phyloP scores from a whole-genome alignment of 73 alveolate genomes.

The Tetrahymena malaccensis region DNA sequence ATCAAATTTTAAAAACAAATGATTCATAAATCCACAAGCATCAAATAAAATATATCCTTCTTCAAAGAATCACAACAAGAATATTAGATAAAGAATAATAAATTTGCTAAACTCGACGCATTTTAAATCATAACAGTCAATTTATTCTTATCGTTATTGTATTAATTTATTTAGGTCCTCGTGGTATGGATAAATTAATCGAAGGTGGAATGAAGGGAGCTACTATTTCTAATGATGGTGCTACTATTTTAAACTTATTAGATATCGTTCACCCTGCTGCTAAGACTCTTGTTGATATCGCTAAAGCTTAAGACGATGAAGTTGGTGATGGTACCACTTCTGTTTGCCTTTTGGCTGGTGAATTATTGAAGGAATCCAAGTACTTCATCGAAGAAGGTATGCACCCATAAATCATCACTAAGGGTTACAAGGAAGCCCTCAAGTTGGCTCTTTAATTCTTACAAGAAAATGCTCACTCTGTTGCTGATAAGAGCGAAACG shows the following conservation, averaged over 20 bases:
- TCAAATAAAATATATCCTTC: too few relatives aligned
- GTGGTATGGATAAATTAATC: conserved; percentile 97
- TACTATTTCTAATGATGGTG: conserved; percentile 97
- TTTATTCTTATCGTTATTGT: not conserved
- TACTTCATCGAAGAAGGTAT: conserved; percentile 90
- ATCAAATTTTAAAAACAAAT: too few relatives aligned
- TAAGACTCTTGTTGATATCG: conserved; percentile 88
- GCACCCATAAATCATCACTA: conserved; percentile 80
- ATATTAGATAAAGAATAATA: too few relatives aligned
- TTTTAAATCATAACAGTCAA: too few relatives aligned
- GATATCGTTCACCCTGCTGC: conserved; percentile 99
- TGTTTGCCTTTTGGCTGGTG: conserved; percentile 89
- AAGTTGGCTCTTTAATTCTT: conserved; percentile 59
- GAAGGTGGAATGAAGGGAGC: conserved; percentile 60
- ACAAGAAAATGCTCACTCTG: conserved; percentile 61
- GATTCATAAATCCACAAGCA: too few relatives aligned
- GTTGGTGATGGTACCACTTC: conserved; percentile 98
- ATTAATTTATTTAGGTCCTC: conserved; percentile 57
- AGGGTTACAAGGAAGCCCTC: conserved; percentile 82
- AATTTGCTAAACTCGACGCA: too few relatives aligned
- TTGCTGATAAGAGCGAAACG: conserved; percentile 52
- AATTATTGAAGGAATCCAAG: conserved; percentile 87
- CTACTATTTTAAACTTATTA: conserved; percentile 84
- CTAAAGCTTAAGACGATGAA: conserved; percentile 91
- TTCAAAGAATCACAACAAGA: too few relatives aligned